Evolutionary conservation across 2,329 filamentous ascomycete species (phyloP).

Genomic region (Sporothrix curviconia): DNA sequence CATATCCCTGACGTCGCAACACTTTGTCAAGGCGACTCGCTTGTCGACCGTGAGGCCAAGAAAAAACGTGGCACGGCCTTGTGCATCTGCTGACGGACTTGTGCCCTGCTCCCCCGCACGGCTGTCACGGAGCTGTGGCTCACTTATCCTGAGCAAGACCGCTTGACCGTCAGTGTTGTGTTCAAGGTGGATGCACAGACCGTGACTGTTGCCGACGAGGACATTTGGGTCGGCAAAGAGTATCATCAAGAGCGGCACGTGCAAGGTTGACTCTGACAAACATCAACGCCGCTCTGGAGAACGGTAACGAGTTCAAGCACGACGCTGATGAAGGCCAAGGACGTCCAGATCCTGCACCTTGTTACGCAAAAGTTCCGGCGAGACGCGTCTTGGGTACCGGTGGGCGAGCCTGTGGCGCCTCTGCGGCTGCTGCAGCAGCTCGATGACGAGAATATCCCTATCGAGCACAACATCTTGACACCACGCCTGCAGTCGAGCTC

Average conservation of each 20-base stretch:
- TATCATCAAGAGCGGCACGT: conserved; percentile 84
- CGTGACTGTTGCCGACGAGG: conserved; percentile 71
- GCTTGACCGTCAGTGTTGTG: conserved; percentile 85
- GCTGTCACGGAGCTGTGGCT: conserved; percentile 81
- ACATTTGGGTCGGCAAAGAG: conserved; percentile 91
- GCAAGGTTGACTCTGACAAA: conserved; percentile 80
- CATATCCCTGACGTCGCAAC: conserved; percentile 91
- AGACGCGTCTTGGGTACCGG: conserved; percentile 77
- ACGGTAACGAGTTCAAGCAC: conserved; percentile 55
- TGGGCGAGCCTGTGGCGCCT: conserved; percentile 70
- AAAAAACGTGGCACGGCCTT: conserved; percentile 96
- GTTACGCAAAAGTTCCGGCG: conserved; percentile 86
- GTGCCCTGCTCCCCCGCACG: conserved; percentile 85
- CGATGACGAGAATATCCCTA: conserved; percentile 95
- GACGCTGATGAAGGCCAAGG: conserved; percentile 61
- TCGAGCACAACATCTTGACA: conserved; percentile 96
- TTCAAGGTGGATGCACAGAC: conserved; percentile 82
- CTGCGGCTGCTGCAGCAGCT: conserved; percentile 87
- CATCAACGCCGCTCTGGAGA: conserved; percentile 73
- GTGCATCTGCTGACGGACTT: conserved; percentile 79
- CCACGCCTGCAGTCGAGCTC: conserved; percentile 79
- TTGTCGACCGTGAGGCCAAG: conserved; percentile 94
- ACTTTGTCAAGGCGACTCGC: conserved; percentile 96
- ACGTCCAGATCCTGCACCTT: conserved; percentile 72
- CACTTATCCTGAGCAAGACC: conserved; percentile 81